Conservation (phyloP, 176 grass and related monocot species). For the Typha latifolia region DNA sequence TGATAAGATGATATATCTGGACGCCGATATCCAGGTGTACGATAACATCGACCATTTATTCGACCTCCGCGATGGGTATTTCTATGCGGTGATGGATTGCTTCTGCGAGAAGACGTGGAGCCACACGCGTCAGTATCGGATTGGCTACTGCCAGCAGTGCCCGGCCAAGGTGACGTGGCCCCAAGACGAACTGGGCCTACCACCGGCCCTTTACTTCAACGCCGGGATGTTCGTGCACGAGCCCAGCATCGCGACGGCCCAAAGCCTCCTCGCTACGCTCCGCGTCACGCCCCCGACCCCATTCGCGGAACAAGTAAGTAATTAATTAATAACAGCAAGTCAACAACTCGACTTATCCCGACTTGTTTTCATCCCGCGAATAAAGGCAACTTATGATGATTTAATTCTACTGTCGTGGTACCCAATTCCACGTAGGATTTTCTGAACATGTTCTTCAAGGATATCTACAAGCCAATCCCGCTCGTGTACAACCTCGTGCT, state of each 20-base stretch:
- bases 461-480: slow-evolving; percentile 48
- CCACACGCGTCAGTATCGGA: slow-evolving; percentile 61
- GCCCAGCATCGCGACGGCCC: slow-evolving; percentile 35
- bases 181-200: slow-evolving; percentile 22
- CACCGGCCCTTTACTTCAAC: slow-evolving; percentile 76
- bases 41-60: slow-evolving; percentile 67
- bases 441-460: slow-evolving; percentile 68
- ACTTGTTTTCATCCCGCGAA: no score
- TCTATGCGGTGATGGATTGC: slow-evolving; percentile 79
- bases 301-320: slow-evolving; percentile 54
- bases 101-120: slow-evolving; percentile 96
- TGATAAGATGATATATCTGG: slow-evolving; percentile 66
- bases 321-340: background rate
- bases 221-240: slow-evolving; percentile 80
- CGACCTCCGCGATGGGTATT: slow-evolving; percentile 23
- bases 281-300: slow-evolving; percentile 36
- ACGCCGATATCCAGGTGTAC: slow-evolving; percentile 67
- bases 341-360: background rate
- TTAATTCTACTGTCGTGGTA: no score
- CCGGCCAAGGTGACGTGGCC: slow-evolving; percentile 41
- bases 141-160: slow-evolving; percentile 78
- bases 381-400: no score
- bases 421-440: slow-evolving; percentile 45
- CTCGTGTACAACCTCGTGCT: slow-evolving; percentile 61
- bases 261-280: slow-evolving; percentile 30